Evolutionary conservation across 2,329 filamentous ascomycete species (phyloP).

Genomic region (Aspergillus ochraceus): DNA sequence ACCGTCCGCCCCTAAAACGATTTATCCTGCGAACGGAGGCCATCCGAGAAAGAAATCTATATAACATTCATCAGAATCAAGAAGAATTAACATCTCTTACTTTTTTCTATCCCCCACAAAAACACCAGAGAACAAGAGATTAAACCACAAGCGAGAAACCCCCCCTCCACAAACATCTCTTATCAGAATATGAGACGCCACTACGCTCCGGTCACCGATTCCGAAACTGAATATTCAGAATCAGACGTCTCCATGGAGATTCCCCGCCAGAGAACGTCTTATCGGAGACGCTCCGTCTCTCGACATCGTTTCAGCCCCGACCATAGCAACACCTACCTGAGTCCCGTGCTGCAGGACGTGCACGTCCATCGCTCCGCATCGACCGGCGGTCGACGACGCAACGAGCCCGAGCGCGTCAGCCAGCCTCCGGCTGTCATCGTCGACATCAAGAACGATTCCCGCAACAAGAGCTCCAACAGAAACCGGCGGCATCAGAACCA

Average conservation of each 20-base stretch:
- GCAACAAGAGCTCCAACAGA: conserved; percentile 29
- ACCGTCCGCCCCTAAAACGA: no score
- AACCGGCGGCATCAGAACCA: conserved; percentile 22
- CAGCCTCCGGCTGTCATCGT: conserved; percentile 31
- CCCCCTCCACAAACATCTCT: not conserved
- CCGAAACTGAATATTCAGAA: conserved; percentile 36
- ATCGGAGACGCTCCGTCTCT: conserved; percentile 34
- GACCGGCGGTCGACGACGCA: conserved; percentile 32
- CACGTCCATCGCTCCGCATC: conserved; percentile 37
- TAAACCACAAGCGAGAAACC: conserved; percentile 14
- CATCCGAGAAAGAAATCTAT: not conserved
- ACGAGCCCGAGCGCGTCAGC: conserved; percentile 15
- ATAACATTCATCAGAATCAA: not conserved
- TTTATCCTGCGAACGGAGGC: no score
- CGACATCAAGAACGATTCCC: conserved; percentile 36
- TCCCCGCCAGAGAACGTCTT: conserved; percentile 19
- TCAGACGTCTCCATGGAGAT: conserved; percentile 35
- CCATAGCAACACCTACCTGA: conserved; percentile 22
- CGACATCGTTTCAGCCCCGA: conserved; percentile 29
- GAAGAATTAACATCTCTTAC: not conserved
- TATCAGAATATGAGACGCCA: conserved; percentile 10
- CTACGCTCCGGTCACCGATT: conserved; percentile 20
- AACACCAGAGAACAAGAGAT: not conserved
- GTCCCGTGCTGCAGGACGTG: conserved; percentile 24
- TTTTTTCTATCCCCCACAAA: not conserved